phyloP scores from a whole-genome alignment of 148 eudicot genomes.

The Chenopodium suecicum region DNA sequence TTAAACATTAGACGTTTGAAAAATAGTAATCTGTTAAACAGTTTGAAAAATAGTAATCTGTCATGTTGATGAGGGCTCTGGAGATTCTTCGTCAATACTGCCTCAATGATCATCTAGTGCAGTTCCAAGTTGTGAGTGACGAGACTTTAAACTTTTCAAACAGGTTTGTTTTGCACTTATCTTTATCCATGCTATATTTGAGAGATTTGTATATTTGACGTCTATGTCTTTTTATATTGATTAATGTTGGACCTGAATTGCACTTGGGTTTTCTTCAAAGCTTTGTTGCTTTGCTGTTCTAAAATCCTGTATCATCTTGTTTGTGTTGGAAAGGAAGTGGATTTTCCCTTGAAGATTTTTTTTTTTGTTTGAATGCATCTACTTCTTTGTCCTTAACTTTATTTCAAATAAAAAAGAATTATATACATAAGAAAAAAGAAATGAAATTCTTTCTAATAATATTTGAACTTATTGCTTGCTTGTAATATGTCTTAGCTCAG shows the following conservation, averaged over 20 bases:
- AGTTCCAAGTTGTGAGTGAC: constrained; percentile 55
- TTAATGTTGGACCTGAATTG: background rate
- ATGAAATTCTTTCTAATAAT: too few species aligned
- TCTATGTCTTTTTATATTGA: background rate
- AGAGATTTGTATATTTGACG: background rate
- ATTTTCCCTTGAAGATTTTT: background rate
- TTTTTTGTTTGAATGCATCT: background rate
- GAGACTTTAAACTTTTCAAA: constrained; percentile 93
- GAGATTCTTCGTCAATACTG: too few species aligned
- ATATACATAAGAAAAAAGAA: too few species aligned
- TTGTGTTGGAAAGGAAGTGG: constrained; percentile 3
- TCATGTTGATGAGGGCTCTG: too few species aligned
- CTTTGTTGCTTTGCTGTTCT: background rate
- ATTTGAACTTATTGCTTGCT: too few species aligned
- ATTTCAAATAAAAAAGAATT: too few species aligned
- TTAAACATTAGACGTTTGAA: too few species aligned
- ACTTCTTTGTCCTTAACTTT: too few species aligned
- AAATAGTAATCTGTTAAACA: too few species aligned
- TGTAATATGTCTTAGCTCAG: too few species aligned
- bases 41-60: too few species aligned
- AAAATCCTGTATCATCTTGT: background rate
- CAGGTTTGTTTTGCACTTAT: constrained; percentile 40
- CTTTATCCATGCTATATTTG: background rate
- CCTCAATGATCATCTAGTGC: too few species aligned
- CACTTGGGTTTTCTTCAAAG: background rate